Base-by-base conservation (phyloP, 1,139 yeast species). In the Suhomyces bokatorum region DNA sequence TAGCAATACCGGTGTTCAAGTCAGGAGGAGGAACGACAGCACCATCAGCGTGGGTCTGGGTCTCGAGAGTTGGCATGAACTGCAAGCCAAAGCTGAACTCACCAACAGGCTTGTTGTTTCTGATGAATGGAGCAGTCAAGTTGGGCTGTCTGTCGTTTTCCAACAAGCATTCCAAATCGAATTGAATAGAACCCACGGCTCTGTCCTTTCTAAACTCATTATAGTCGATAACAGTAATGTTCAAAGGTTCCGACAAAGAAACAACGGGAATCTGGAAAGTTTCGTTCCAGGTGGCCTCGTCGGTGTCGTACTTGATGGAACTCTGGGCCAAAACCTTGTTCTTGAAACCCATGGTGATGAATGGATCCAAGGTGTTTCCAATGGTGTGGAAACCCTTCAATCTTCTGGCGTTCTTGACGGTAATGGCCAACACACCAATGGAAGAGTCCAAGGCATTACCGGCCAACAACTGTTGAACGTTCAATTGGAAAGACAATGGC, bases 401-500 rank as follows among this genome's bases (percentile, higher is more conserved):
- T 35, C 78, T 80, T 52, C 75, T 75, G 20, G 95, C 97, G 37
- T 78, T 70, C 56, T 81, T 81, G 31, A 86, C 74, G 31, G 78
- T 81, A 42, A 93, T 69, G 37, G 85, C 85, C 54, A 91, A 69
- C 24, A 93, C 88, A 68, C 99, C 99, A 55, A 89, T 77, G 10
- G 98, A 86, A 20, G 95, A 81, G 57, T 85, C 85, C 46, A 82
- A 69, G 35, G 87, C 85, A 46, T 88, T 81, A 59, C 97, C 97
- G 22, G 96, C 86, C 57, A 93, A 69, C 61, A 93, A 73, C 67
- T 90, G 97, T 62, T 95, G 96, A 40, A 93, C 78, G 59, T 93
- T 93, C 61, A 93, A 73, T 69, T 93, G 96, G 74, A 89, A 87
- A 3, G 97, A 88, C 55, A 93, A 83, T 24, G 99, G 99, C 39